phyloP scores from a whole-genome alignment of 257 asterid species.

The Primulina huaijiensis region DNA sequence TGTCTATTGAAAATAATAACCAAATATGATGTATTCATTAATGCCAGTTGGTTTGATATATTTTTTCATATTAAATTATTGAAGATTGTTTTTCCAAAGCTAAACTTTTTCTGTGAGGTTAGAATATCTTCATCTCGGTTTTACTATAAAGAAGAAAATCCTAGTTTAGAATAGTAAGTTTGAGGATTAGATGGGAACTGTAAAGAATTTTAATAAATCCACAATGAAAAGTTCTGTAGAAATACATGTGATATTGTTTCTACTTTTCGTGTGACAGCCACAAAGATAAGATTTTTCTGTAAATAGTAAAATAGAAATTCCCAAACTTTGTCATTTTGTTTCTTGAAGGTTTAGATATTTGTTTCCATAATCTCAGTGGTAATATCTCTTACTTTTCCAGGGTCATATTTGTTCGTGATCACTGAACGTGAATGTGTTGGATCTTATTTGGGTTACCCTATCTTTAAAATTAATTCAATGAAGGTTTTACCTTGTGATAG shows the following conservation, averaged over 20 bases:
- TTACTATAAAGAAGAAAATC: not conserved
- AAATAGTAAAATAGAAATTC: not conserved
- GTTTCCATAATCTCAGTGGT: slow-evolving; percentile 17
- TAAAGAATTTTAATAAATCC: not conserved
- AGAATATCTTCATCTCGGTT: not conserved
- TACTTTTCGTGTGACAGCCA: slow-evolving; percentile 2
- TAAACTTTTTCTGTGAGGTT: slow-evolving; percentile 11
- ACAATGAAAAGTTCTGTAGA: not conserved
- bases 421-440: slow-evolving; percentile 85
- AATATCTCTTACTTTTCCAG: slow-evolving; percentile 36
- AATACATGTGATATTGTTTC: not conserved
- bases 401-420: slow-evolving; percentile 71
- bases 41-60: slow-evolving; percentile 11
- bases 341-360: slow-evolving; percentile 11
- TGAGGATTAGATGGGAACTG: not conserved
- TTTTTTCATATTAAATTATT: slow-evolving; percentile 6
- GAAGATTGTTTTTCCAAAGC: not conserved
- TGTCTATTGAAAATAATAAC: not conserved
- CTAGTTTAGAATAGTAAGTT: slow-evolving; percentile 5
- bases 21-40: slow-evolving; percentile 4
- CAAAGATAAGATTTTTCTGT: not conserved
- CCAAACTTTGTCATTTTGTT: not conserved
- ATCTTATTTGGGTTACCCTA: slow-evolving; percentile 63
- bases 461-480: slow-evolving; percentile 74
- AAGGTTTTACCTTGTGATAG: slow-evolving; percentile 77